Evolutionary conservation across 495 filamentous ascomycete species (phyloP), one percentile per base, ranked within the genome.

Genomic region (Trichoderma virens): DNA sequence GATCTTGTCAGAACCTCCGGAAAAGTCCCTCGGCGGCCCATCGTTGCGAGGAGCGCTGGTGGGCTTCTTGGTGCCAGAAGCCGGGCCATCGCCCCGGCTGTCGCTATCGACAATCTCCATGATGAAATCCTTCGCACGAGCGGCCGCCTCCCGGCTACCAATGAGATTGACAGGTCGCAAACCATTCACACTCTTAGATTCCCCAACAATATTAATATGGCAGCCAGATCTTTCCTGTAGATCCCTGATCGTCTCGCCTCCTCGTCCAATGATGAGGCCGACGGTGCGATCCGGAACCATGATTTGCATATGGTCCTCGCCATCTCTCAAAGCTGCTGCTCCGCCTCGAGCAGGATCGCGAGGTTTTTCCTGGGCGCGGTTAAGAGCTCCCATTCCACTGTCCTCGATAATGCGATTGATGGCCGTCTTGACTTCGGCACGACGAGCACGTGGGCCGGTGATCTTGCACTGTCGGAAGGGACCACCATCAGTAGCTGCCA

Each of bases 251-350:
- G 90, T 93, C 74, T 93, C 90, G 31, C 90, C 90, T 25, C 90
- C 90, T 56, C 90, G 85, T 27, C 90, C 90, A 66, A 93, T 93
- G 65, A 93, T 93, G 34, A 93, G 78, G 63, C 90, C 90, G 62
- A 93, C 90, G 3, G 90, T 93, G 65, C 89, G 83, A 75, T 93
- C 91, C n/a, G 90, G 90, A 8, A 94, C 90, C 86, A 93, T 91
- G 66, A 94, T 92, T 74, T 92, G 88, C 56, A 86, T 83, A 64
- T 81, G 87, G 63, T 89, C 86, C 72, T 93, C 90, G 61, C 87
- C 86, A 60, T 87, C 87, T 60, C 86, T 82, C 51, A 88, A 76
- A 18, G 82, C 76, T 45, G 85, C 80, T 61, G 81, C 79, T 59
- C 69, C 71, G 14, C 67, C 62, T 32, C 66, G 62, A 18, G 64